A percentile compares a stretch with the other conserved stretches of the same genome.
phyloP scores from a whole-genome alignment of 1,284 basidiomycete genomes.

The Agroathelia rolfsii region DNA sequence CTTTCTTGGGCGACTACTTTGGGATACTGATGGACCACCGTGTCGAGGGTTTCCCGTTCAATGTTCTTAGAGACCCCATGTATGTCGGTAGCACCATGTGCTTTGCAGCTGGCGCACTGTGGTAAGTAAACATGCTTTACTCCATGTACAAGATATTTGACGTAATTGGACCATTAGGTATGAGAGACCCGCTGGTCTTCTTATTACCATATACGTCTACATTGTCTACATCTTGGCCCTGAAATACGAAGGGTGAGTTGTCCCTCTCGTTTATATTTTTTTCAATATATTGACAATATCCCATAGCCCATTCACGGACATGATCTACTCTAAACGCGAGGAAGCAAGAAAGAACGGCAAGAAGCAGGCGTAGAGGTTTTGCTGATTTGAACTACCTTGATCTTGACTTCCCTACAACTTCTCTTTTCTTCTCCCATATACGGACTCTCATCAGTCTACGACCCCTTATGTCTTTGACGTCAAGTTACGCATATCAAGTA shows the following conservation, averaged over 20 bases:
- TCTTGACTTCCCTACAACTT: too few relatives aligned
- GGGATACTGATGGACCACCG: slow-evolving; percentile 93
- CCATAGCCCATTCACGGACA: slow-evolving; percentile 68
- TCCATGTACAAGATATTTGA: neutral
- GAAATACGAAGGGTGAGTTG: slow-evolving; percentile 73
- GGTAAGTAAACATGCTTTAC: slow-evolving; percentile 35
- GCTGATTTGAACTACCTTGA: too few relatives aligned
- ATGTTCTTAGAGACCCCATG: slow-evolving; percentile 90
- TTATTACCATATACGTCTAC: slow-evolving; percentile 72
- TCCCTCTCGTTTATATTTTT: neutral
- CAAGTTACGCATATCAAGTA: too few relatives aligned
- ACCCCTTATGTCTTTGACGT: too few relatives aligned
- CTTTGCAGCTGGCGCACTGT: slow-evolving; percentile 76
- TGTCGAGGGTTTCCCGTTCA: slow-evolving; percentile 90
- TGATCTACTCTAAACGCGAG: slow-evolving; percentile 64
- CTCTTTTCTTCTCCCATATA: too few relatives aligned
- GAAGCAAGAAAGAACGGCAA: slow-evolving; percentile 24
- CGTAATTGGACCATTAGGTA: slow-evolving; percentile 40
- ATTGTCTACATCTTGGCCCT: slow-evolving; percentile 79
- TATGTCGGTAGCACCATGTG: slow-evolving; percentile 88
- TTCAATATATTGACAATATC: slow-evolving; percentile 6
- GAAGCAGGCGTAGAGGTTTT: too few relatives aligned
- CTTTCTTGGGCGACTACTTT: slow-evolving; percentile 96
- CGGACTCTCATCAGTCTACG: too few relatives aligned
- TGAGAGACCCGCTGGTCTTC: slow-evolving; percentile 70